These are phyloP conservation scores for Leccinum solheimii DNA, from an alignment of 1,284 basidiomycete species.

Conservation along the genomic window DNA sequence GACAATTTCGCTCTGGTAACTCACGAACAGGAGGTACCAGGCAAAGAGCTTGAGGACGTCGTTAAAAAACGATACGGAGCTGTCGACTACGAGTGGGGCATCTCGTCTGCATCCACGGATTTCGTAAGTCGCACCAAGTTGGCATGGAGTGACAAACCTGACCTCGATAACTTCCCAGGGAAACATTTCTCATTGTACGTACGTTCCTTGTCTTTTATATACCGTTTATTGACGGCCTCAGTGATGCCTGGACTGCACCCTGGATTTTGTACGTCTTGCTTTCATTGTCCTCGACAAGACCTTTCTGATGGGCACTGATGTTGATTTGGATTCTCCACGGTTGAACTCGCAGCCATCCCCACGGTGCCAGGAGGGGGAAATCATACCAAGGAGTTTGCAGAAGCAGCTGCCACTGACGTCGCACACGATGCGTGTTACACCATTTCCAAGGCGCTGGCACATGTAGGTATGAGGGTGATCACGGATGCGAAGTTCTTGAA, in stretches of 20 bases:
- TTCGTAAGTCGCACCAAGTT: constrained; percentile 39
- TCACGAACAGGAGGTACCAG: constrained; percentile 33
- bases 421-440: constrained; percentile 59
- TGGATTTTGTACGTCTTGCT: constrained; percentile 38
- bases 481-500: constrained; percentile 45
- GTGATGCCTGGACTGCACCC: constrained; percentile 49
- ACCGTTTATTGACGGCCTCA: constrained; percentile 16
- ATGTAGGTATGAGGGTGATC: constrained; percentile 55
- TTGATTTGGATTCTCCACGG: background rate
- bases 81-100: too few relatives aligned
- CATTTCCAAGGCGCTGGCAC: constrained; percentile 59
- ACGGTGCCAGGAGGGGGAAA: constrained; percentile 59
- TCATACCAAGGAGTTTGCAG: constrained; percentile 59
- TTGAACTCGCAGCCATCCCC: constrained; percentile 43
- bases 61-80: constrained; percentile 46
- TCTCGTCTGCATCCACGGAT: constrained; percentile 61
- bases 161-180: constrained; percentile 43
- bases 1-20: background rate
- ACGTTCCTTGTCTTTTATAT: background rate
- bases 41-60: constrained; percentile 56
- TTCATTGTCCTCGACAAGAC: background rate
- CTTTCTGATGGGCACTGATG: background rate
- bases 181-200: constrained; percentile 58
- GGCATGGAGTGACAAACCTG: background rate
- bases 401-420: constrained; percentile 50